Base-by-base conservation (phyloP, 1,284 basidiomycete genomes). In the Trichosporon ovoides region DNA sequence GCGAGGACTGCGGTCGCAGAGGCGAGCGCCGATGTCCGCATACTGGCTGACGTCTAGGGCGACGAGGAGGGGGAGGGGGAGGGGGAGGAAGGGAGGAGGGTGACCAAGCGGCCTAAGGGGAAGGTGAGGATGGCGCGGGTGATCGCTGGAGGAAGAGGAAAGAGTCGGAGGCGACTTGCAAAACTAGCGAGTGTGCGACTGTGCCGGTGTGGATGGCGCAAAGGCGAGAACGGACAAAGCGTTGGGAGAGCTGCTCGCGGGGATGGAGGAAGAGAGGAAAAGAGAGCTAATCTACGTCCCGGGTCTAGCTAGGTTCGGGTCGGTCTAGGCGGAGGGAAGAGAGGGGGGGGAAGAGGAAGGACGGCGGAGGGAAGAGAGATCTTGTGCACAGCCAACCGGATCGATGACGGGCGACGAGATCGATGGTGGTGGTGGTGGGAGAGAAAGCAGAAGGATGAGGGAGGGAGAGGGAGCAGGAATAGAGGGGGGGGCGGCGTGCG, bases 1-100 rank as follows among this genome's bases (percentile, higher is more conserved):
- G 48, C 50, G 18, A 56, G 37, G 38, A 51, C 38, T 40, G 60
- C 43, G 53, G 22, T 24, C 14, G 22, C 43, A 1, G 43, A 22
- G 22, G 28, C 13, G 22, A 48, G 43, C 24, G 43, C 28, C 16
- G 43, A 28, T 19, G 43, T 48, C 24, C 43, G 43, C 43, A 48
- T 48, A 3, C 11, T 48, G 43, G 24, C 28, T 48, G 43, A 31
- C 28, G 28, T 31, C 28, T 31, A n/a, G n/a, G 28, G 9, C 28
- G 28, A 31, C 43, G 43, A 18, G 13, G 22, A 9, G 43, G 28
- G 18, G 53, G 34, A 22, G 28, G 28, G 54, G 14, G 34, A 13
- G 13, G 51, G 18, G 11, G 31, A 38, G 24, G 20, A 12, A 52
- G 51, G 31, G 7, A 38, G 16, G 49, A 19, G 28, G 38, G 38